Evolutionary conservation across 257 asterid genomes (phyloP).

Genomic region (Przewalskia tangutica): DNA sequence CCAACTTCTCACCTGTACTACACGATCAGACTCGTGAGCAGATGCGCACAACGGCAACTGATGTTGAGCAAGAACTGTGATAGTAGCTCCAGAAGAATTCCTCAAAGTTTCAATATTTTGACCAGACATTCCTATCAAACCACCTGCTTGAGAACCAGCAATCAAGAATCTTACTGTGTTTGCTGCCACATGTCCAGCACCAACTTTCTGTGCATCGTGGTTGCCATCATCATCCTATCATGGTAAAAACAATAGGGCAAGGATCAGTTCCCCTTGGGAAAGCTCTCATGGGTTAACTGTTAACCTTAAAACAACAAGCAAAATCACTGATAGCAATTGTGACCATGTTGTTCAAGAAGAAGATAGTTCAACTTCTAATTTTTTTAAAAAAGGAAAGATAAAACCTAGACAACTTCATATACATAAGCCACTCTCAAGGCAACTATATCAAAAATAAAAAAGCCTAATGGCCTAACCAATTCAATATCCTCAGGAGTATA

Average conservation of each 20-base stretch:
- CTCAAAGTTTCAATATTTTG: conserved; percentile 86
- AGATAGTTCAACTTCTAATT: neutral
- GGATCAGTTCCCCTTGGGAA: neutral
- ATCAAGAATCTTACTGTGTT: conserved; percentile 82
- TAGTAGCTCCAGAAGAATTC: conserved; percentile 68
- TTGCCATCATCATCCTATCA: conserved; percentile 61
- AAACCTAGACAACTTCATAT: neutral
- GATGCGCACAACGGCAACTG: conserved; percentile 96
- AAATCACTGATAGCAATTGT: neutral
- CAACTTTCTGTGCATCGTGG: conserved; percentile 50
- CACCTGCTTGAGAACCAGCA: conserved; percentile 94
- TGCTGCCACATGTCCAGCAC: conserved; percentile 78
- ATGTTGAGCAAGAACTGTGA: conserved; percentile 76
- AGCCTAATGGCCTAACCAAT: neutral
- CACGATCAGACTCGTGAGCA: conserved; percentile 89
- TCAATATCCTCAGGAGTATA: neutral
- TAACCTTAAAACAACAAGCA: neutral
- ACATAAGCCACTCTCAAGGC: neutral
- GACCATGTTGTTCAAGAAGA: neutral
- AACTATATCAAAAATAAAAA: neutral
- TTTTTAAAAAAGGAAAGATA: neutral
- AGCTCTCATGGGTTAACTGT: neutral
- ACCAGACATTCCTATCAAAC: conserved; percentile 89
- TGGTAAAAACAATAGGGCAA: neutral
- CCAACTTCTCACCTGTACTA: conserved; percentile 63